Percentiles rank a stretch among this genome's conserved stretches.
phyloP scores from a whole-genome alignment of 2,329 filamentous ascomycete genomes.

The Paradendryphiella salina region DNA sequence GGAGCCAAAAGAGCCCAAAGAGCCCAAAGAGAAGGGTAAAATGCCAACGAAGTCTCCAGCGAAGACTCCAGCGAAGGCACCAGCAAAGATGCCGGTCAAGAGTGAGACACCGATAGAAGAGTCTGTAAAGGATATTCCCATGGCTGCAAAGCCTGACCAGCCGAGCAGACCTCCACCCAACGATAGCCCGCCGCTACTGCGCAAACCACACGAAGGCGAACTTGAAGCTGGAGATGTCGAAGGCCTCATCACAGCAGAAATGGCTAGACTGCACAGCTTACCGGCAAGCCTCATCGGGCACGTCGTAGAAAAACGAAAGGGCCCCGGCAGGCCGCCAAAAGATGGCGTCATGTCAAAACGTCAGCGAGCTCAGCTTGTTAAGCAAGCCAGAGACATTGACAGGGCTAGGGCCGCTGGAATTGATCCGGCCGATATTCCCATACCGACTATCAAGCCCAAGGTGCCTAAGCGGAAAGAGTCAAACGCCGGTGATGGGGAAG shows the following conservation, averaged over 20 bases:
- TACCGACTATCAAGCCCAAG: slow-evolving; percentile 42
- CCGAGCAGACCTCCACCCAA: slow-evolving; percentile 30
- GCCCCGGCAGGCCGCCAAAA: slow-evolving; percentile 79
- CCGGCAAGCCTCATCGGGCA: slow-evolving; percentile 49
- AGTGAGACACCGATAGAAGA: slow-evolving; percentile 37
- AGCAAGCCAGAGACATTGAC: slow-evolving; percentile 57
- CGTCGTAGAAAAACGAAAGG: slow-evolving; percentile 65
- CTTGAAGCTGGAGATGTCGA: slow-evolving; percentile 41
- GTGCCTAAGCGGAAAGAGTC: slow-evolving; percentile 44
- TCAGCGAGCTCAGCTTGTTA: slow-evolving; percentile 67
- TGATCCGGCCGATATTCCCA: slow-evolving; percentile 43
- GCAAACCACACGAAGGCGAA: slow-evolving; percentile 36
- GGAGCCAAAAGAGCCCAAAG: slow-evolving; percentile 24
- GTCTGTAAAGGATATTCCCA: slow-evolving; percentile 30
- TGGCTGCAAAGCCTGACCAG: slow-evolving; percentile 30
- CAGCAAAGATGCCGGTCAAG: slow-evolving; percentile 30
- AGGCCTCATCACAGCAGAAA: slow-evolving; percentile 44
- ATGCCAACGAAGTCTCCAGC: slow-evolving; percentile 27
- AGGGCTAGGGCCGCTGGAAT: slow-evolving; percentile 46
- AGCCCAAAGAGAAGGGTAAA: slow-evolving; percentile 31
- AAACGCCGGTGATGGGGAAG: slow-evolving; percentile 44
- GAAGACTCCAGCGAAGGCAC: slow-evolving; percentile 31
- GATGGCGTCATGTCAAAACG: slow-evolving; percentile 83
- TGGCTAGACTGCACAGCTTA: slow-evolving; percentile 48
- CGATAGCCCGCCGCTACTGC: slow-evolving; percentile 34